Conservation (phyloP, 352 stramenopile genomes). For the Phytophthora lateralis region DNA sequence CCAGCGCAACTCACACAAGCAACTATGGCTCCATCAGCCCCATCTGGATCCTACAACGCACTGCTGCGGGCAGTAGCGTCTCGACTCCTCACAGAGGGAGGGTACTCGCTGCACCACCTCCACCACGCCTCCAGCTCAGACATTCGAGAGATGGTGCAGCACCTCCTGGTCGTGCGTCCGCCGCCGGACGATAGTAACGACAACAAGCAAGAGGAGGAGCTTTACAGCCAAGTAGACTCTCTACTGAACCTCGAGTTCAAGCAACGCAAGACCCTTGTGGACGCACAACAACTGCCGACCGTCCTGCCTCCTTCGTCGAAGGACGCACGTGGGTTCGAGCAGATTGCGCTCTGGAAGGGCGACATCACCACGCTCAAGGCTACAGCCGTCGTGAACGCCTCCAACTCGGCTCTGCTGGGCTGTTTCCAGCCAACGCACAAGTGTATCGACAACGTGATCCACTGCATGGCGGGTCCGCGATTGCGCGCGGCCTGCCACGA, state of each 20-base stretch:
- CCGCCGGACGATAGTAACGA: conserved; percentile 35
- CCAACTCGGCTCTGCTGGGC: conserved; percentile 65
- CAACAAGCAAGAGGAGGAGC: conserved; percentile 33
- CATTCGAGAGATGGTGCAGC: conserved; percentile 58
- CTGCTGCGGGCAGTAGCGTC: conserved; percentile 36
- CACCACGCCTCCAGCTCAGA: conserved; percentile 41
- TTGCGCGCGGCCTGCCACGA: conserved; percentile 59
- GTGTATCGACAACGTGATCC: conserved; percentile 82
- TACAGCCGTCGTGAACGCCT: conserved; percentile 73
- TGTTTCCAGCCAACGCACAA: conserved; percentile 74
- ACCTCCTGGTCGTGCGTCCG: conserved; percentile 51
- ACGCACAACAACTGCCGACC: conserved; percentile 20
- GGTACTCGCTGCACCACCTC: conserved; percentile 47
- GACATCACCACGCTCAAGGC: conserved; percentile 68
- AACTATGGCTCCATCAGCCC: conserved; percentile 18
- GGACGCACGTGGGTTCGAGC: conserved; percentile 25
- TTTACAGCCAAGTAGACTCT: conserved; percentile 44
- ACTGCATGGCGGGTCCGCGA: conserved; percentile 60
- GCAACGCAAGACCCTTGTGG: conserved; percentile 23
- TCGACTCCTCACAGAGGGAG: conserved; percentile 42
- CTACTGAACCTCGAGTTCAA: conserved; percentile 33
- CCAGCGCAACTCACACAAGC: conserved; percentile 7
- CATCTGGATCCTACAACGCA: conserved; percentile 36
- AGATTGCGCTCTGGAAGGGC: conserved; percentile 65
- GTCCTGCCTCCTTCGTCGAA: conserved; percentile 8